These are phyloP conservation scores for Puccinia hordei DNA, from an alignment of 1,284 basidiomycete species.

Conservation along the genomic window DNA sequence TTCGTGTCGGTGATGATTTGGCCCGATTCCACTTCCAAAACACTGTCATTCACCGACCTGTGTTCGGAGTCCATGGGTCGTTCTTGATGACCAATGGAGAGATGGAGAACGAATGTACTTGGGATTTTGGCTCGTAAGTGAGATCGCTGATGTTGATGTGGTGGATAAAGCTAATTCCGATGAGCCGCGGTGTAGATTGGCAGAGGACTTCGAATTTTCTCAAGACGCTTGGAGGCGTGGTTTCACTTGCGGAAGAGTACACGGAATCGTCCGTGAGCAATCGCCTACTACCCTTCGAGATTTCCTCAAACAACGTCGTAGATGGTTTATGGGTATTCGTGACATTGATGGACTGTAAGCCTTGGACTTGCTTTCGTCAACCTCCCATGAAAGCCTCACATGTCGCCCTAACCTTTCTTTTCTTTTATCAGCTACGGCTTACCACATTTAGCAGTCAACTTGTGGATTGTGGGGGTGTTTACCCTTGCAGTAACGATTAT, in stretches of 20 bases:
- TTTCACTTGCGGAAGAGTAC: conserved; percentile 61
- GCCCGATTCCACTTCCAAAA: conserved; percentile 61
- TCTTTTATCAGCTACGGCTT: conserved; percentile 60
- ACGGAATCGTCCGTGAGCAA: conserved; percentile 61
- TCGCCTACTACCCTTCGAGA: conserved; percentile 60
- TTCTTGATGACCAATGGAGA: conserved; percentile 62
- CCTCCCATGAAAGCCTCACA: neutral
- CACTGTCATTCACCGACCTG: conserved; percentile 60
- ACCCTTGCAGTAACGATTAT: conserved; percentile 60
- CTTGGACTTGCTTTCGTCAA: too few relatives aligned
- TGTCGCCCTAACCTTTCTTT: conserved; percentile 52
- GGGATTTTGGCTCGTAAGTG: conserved; percentile 56
- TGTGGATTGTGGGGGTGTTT: conserved; percentile 61
- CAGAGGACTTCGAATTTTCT: conserved; percentile 62
- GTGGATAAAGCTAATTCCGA: too few relatives aligned
- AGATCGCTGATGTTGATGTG: neutral
- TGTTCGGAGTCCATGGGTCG: conserved; percentile 62
- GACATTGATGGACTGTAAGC: conserved; percentile 53
- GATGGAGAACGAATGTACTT: conserved; percentile 61
- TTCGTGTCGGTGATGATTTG: conserved; percentile 61
- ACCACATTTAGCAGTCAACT: conserved; percentile 61
- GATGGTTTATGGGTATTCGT: conserved; percentile 61
- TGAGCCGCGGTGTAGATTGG: conserved; percentile 56
- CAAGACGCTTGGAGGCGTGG: conserved; percentile 61
- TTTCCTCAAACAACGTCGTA: conserved; percentile 61